phyloP scores from a whole-genome alignment of 495 filamentous ascomycete species.

The Aspergillus mulundensis region DNA sequence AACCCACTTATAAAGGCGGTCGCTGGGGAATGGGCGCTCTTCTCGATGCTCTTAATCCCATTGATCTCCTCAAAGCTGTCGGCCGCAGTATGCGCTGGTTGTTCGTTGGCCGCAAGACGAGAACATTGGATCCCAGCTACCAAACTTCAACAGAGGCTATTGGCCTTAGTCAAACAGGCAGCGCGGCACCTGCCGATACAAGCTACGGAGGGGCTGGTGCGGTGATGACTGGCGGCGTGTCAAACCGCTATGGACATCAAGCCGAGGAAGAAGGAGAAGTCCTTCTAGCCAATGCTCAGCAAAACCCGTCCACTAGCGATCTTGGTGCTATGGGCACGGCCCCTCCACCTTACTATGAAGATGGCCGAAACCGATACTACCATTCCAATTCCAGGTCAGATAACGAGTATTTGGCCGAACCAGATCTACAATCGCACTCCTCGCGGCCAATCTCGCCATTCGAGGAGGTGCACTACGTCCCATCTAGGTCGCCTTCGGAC shows the following conservation, averaged over 20 bases:
- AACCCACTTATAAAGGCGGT: conserved; percentile 56
- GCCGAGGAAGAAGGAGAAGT: conserved; percentile 39
- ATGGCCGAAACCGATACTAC: conserved; percentile 21
- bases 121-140: conserved; percentile 52
- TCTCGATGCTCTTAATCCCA: conserved; percentile 71
- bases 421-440: conserved; percentile 4
- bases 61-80: conserved; percentile 77
- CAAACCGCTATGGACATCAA: conserved; percentile 18
- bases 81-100: conserved; percentile 78
- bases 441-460: conserved; percentile 25
- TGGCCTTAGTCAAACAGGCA: conserved; percentile 26
- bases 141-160: conserved; percentile 28
- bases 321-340: conserved; percentile 10
- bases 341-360: conserved; percentile 22
- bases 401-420: conserved; percentile 13
- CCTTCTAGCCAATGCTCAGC: conserved; percentile 40
- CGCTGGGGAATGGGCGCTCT: conserved; percentile 60
- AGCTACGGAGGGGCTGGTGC: conserved; percentile 32
- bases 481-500: conserved; percentile 12
- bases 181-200: conserved; percentile 19
- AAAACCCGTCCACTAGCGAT: conserved; percentile 27
- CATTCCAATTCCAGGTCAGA: conserved; percentile 9
- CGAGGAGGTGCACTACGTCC: conserved; percentile 23
- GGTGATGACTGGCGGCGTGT: conserved; percentile 20
- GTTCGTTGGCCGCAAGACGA: conserved; percentile 62